Evolutionary conservation across 2,329 filamentous ascomycete species (phyloP), one percentile per base, ranked within the genome.

Genomic region (Claviceps paspali): DNA sequence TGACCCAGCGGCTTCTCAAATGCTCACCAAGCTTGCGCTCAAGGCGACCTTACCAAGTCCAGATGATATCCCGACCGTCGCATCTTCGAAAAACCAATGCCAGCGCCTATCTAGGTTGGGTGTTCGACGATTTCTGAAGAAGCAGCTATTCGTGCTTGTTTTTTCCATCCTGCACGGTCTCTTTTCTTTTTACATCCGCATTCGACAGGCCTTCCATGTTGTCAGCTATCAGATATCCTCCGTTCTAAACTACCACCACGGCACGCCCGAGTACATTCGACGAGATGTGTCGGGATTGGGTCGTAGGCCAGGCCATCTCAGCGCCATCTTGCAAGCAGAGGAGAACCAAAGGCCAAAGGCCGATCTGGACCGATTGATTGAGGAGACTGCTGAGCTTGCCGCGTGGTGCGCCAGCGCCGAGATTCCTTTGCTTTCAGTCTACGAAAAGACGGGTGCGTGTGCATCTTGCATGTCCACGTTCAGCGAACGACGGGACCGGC

Each of bases 401-500:
- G 88, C 88, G 3, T 98, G 91, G 91, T 91, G 82, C 54, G 79
- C 85, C 21, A 85, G 85, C 51, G 82, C 84, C 18, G 86, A 86
- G 6, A 93, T 98, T 43, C 79, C 82, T 10, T 74, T 79, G 56
- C 64, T 98, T 47, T 94, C 86, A 34, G 68, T 98, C 21, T 98
- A 98, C 54, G 91, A 98, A 60, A 80, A 76, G 58, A 91, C 79
- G 43, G 88, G 87, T 92, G 66, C 35, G 70, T 33, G 21, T 12
- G 7, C 45, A 39, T 14, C 27, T 18, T 22, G 19, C 19, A 4
- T 33, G 21, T 5, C 12, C 15, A 6, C 19, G n/a, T 22, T 12
- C 19, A 3, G n/a, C 12, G 11, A 11, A 33, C 18, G 21, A 22
- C n/a, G n/a, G n/a, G n/a, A n/a, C n/a, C n/a, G n/a, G n/a, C n/a